Conservation (phyloP, 2,329 filamentous ascomycete genomes). For the Colletotrichum abscissum region DNA sequence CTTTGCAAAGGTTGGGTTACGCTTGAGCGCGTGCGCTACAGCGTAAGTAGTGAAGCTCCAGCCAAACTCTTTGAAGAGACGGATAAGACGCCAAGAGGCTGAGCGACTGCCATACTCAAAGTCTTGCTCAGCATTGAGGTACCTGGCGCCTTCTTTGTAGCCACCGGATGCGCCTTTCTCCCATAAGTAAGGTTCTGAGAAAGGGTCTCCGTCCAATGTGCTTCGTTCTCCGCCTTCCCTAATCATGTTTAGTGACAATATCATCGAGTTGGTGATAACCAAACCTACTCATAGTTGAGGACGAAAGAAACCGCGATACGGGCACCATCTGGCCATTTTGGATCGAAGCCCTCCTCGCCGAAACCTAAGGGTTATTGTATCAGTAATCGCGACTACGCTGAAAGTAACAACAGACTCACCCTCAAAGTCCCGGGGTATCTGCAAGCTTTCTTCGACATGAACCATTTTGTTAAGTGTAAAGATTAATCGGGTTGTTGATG, state of each 20-base stretch:
- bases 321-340: slow-evolving; percentile 39
- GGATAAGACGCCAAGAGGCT: slow-evolving; percentile 51
- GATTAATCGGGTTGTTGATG: not conserved
- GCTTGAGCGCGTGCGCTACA: slow-evolving; percentile 51
- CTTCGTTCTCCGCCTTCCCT: slow-evolving; percentile 43
- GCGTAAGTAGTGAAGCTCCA: slow-evolving; percentile 56
- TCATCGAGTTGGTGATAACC: too few relatives aligned
- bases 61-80: slow-evolving; percentile 53
- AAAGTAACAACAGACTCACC: slow-evolving; percentile 19
- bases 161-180: slow-evolving; percentile 41
- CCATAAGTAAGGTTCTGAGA: slow-evolving; percentile 40
- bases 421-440: slow-evolving; percentile 40
- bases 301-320: slow-evolving; percentile 40
- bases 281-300: slow-evolving; percentile 39
- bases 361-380: slow-evolving; percentile 28
- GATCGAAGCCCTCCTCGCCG: slow-evolving; percentile 39
- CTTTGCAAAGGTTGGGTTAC: slow-evolving; percentile 52
- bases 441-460: slow-evolving; percentile 10
- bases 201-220: slow-evolving; percentile 40
- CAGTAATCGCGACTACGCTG: not conserved
- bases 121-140: slow-evolving; percentile 40
- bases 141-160: slow-evolving; percentile 37
- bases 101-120: slow-evolving; percentile 40
- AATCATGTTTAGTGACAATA: too few relatives aligned
- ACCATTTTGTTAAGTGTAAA: not conserved